Base-by-base conservation (phyloP, 2,329 filamentous ascomycete species). In the Cordyceps fumosorosea region DNA sequence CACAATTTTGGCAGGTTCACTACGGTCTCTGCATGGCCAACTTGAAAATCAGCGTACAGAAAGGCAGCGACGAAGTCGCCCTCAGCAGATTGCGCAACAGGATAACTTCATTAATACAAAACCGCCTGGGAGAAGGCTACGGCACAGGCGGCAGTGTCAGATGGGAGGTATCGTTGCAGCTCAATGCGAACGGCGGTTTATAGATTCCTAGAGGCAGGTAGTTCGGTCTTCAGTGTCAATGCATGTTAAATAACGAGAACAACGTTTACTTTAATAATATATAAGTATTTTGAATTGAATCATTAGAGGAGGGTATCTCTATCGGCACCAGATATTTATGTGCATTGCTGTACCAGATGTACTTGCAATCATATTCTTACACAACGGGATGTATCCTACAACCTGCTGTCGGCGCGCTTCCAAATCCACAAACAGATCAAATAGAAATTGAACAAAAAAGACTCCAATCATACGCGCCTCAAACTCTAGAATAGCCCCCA, bases 1-100 rank as follows among this genome's bases (percentile, higher is more conserved):
- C 93, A 1, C 88, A 92, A 71, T 96, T 99, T 75, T 99, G 95
- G 95, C 95, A 99, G 78, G 95, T 97, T 16, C 95, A 99, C 75
- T 97, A 98, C 73, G 93, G 93, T 1, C 80, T 98, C 47, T 96
- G 92, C 71, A 96, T 98, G 89, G 95, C 95, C 10, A 97, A 96
- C 72, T 74, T 99, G 67, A 96, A 91, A 74, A 76, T 99, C 22
- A 84, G 87, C 63, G 84, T 96, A 29, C 73, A 77, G 5, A 79
- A 77, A 65, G 88, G 87, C 5, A 79, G 75, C 52, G 87, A 89
- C 50, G 91, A 95, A 64, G 84, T 88, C 16, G 84, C 87, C 6
- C 78, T 96, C 63, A 81, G 82, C 63, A 89, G 88, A 69, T 75
- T 98, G 66, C 84, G 93, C 63, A 87, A 89, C 65, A 86, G 90